Percentiles rank a stretch among this genome's conserved stretches.
Conservation (phyloP, 306 rosid genomes). For the Quercus agrifolia region DNA sequence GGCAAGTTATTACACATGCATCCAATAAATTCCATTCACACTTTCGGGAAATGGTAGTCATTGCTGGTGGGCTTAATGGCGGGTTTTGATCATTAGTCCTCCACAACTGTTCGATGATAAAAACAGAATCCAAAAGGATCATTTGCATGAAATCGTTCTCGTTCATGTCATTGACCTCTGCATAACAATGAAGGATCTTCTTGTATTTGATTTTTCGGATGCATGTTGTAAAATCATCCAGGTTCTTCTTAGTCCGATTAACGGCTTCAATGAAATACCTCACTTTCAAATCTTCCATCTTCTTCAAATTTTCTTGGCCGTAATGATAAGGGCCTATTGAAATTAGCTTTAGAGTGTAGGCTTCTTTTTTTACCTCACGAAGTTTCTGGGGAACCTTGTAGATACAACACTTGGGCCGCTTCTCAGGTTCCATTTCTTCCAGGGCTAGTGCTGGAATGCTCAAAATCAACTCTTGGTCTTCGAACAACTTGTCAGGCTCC, state of each 20-base stretch:
- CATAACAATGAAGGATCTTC: background rate
- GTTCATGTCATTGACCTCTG: background rate
- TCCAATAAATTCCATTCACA: no score
- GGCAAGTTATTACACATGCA: no score
- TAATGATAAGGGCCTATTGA: conserved; percentile 25
- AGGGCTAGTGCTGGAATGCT: no score
- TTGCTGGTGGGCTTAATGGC: no score
- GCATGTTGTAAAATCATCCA: background rate
- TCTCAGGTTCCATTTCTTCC: background rate
- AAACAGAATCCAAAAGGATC: conserved; percentile 17
- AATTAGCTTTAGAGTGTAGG: conserved; percentile 16
- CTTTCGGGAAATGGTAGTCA: no score
- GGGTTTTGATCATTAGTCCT: background rate
- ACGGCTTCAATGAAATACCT: background rate
- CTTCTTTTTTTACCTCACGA: background rate
- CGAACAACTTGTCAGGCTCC: no score
- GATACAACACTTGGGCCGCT: background rate
- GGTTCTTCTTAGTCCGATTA: background rate
- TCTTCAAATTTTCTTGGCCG: background rate
- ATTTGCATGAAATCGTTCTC: background rate
- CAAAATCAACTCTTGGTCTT: no score
- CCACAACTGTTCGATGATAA: conserved; percentile 23
- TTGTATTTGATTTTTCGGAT: background rate
- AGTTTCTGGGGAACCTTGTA: conserved; percentile 15
- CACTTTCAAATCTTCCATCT: background rate